phyloP scores from a whole-genome alignment of 768 basidiomycete genomes.

The Podaxis rugospora region DNA sequence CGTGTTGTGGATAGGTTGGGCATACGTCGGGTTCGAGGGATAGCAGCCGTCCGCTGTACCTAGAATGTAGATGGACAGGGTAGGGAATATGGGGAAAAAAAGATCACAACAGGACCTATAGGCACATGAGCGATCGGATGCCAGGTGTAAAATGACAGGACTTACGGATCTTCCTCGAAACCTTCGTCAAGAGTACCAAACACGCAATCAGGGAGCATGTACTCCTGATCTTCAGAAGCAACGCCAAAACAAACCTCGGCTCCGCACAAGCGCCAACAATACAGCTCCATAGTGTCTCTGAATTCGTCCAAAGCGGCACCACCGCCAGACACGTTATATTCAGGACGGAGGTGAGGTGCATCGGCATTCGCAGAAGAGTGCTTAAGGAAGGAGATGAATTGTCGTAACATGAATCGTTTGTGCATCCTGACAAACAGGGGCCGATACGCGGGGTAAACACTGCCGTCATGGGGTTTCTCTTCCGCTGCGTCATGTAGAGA shows the following conservation, averaged over 20 bases:
- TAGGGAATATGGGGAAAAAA: constrained; percentile 54
- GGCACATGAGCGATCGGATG: neutral
- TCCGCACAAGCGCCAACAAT: constrained; percentile 44
- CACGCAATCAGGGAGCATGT: constrained; percentile 48
- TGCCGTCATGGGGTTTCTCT: constrained; percentile 16
- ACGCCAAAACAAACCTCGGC: constrained; percentile 54
- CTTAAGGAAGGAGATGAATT: constrained; percentile 28
- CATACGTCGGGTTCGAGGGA: constrained; percentile 12
- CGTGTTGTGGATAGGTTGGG: constrained; percentile 16
- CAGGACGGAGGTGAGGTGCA: constrained; percentile 9
- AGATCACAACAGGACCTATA: constrained; percentile 42
- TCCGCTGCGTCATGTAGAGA: constrained; percentile 21
- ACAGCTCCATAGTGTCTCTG: constrained; percentile 31
- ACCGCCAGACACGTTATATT: constrained; percentile 5
- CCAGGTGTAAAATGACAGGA: constrained; percentile 9
- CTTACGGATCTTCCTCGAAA: constrained; percentile 38
- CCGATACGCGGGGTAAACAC: constrained; percentile 24
- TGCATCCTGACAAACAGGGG: constrained; percentile 27
- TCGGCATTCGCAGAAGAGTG: constrained; percentile 17
- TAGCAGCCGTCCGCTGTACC: constrained; percentile 24
- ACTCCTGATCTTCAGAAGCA: constrained; percentile 52
- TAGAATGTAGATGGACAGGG: constrained; percentile 49
- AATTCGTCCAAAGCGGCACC: constrained; percentile 21
- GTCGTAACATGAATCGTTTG: constrained; percentile 26
- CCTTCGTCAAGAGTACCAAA: constrained; percentile 51